phyloP scores from a whole-genome alignment of 2,329 filamentous ascomycete genomes.

The Pseudocercospora musae region DNA sequence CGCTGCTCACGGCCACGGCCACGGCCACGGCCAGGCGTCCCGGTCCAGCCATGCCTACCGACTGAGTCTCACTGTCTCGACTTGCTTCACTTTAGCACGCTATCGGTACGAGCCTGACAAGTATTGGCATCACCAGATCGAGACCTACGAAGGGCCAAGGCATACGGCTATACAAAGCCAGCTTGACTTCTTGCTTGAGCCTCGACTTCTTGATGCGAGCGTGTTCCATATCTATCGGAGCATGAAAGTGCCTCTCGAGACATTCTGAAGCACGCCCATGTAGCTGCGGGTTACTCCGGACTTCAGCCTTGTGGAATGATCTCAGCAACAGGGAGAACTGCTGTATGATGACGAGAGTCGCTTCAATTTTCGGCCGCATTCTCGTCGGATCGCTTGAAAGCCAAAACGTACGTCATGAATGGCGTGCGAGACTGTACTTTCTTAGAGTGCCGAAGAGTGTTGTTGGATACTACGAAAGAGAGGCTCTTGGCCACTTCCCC shows the following conservation, averaged over 20 bases:
- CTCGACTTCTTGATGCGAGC: neutral
- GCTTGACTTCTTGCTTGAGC: conserved; percentile 15
- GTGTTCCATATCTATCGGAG: neutral
- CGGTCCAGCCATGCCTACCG: conserved; percentile 8
- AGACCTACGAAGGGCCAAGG: neutral
- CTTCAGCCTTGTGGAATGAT: neutral
- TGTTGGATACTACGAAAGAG: neutral
- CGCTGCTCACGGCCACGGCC: too few species aligned
- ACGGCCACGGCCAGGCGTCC: neutral
- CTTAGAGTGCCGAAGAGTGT: neutral
- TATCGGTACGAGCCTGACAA: neutral
- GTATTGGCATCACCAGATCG: neutral
- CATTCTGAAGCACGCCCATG: neutral
- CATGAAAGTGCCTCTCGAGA: neutral
- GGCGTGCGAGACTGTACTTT: neutral
- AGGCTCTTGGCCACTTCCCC: too few species aligned
- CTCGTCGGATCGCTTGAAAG: neutral
- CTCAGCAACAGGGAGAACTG: neutral
- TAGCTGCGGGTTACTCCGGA: neutral
- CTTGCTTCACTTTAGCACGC: neutral
- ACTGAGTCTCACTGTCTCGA: conserved; percentile 4
- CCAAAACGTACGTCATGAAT: neutral
- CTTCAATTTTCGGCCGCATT: neutral
- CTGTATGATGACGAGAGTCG: neutral
- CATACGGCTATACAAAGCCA: neutral